Evolutionary conservation across 2,329 filamentous ascomycete genomes (phyloP), one percentile per base, ranked within the genome.

Genomic region (Podosphaera leucotricha): DNA sequence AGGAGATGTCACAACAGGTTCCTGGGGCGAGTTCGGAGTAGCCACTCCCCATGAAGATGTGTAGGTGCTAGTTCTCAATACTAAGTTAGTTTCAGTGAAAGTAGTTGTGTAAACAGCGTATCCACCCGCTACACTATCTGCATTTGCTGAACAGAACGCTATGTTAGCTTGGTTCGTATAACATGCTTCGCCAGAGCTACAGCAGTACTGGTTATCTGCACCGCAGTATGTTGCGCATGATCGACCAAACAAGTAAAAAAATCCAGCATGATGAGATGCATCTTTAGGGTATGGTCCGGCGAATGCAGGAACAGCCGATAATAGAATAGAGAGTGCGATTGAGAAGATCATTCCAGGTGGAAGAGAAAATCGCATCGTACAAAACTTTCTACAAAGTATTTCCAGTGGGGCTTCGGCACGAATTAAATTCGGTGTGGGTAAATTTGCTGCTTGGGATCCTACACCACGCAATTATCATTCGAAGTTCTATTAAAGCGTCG

Each of bases 1-100:
- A 18, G 61, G 59, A 4, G 66, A 41, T 15, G 45, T 41, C 38
- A 43, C 44, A 2, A 19, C 39, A 11, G 44, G 28, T 7, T 2
- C 20, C 16, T 28, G 19, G 20, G 26, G 26, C 3, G 45, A 22
- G n/a, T 40, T 21, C 19, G 46, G 21, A 28, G 49, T 46, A 22
- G 49, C 30, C 24, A 36, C 62, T 30, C 61, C 61, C 53, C 64
- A 62, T 46, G 60, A 63, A 8, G 70, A 70, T 57, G 63, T 71
- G 55, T 66, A 60, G 22, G 71, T 75, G 57, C 66, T 74, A 46
- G 74, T 77, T 56, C 64, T 72, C 1, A 72, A 73, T 2, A 52
- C 22, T 2, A 55, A 45, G 49, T 62, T 61, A 38, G 72, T 75
- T 60, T 69, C 63, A 21, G 72, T 76, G 68, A 70, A 76, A 3